These are phyloP conservation scores for Ciborinia camelliae DNA, from an alignment of 2,329 filamentous ascomycete species.

Conservation along the genomic window DNA sequence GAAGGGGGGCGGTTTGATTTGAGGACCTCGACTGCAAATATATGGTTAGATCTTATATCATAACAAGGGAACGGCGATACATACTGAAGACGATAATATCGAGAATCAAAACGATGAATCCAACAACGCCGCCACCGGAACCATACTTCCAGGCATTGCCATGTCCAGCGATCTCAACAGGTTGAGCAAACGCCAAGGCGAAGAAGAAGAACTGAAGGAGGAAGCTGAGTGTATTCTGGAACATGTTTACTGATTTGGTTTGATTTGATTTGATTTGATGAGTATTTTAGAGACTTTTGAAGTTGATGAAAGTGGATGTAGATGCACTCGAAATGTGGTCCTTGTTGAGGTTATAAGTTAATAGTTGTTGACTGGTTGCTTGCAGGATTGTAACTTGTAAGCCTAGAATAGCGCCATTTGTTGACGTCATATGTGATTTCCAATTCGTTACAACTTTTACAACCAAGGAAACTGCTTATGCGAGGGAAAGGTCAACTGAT, in stretches of 20 bases:
- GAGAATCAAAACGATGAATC: slow-evolving; percentile 58
- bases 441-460: background rate
- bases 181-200: slow-evolving; percentile 45
- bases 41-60: background rate
- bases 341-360: background rate
- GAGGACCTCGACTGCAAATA: slow-evolving; percentile 56
- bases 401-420: background rate
- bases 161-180: slow-evolving; percentile 40
- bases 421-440: slow-evolving; percentile 11
- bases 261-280: background rate
- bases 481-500: background rate
- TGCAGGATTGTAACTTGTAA: background rate
- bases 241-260: slow-evolving; percentile 17
- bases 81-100: slow-evolving; percentile 62
- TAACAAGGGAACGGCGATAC: slow-evolving; percentile 33
- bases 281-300: background rate
- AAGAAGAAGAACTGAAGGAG: slow-evolving; percentile 53
- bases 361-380: background rate
- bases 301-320: background rate
- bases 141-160: slow-evolving; percentile 55
- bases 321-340: background rate
- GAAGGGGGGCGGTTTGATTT: slow-evolving; percentile 57
- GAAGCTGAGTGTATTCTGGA: slow-evolving; percentile 36
- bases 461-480: slow-evolving; percentile 3
- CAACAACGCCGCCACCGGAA: slow-evolving; percentile 58